Evolutionary conservation across 257 asterid species (phyloP).

Genomic region (Striga asiatica): DNA sequence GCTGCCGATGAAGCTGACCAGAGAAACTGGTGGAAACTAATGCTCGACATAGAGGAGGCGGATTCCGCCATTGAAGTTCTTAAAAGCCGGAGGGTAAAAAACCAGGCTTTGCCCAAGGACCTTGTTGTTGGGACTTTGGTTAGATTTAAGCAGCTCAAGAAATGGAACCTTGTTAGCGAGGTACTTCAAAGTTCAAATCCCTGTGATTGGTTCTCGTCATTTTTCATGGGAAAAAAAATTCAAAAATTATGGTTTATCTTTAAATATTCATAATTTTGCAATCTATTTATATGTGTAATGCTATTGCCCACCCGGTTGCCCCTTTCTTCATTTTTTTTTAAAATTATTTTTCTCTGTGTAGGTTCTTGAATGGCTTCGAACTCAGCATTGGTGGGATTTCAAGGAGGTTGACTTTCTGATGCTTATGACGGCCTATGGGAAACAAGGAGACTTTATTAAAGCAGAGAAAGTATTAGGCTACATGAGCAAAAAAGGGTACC

Average conservation of each 20-base stretch:
- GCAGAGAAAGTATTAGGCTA: conserved; percentile 75
- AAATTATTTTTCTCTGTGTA: conserved; percentile 16
- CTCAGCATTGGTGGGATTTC: conserved; percentile 96
- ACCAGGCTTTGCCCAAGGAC: conserved; percentile 61
- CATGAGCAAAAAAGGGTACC: conserved; percentile 70
- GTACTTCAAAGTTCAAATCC: conserved; percentile 27
- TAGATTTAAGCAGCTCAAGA: conserved; percentile 94
- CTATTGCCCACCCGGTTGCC: no score
- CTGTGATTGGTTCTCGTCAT: not conserved
- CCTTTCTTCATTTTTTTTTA: no score
- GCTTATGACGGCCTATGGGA: conserved; percentile 95
- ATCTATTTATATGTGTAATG: no score
- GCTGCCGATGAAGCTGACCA: conserved; percentile 72
- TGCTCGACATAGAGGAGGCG: conserved; percentile 79
- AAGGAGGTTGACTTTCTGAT: conserved; percentile 87
- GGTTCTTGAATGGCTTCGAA: conserved; percentile 95
- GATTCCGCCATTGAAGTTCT: conserved; percentile 73
- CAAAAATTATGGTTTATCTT: no score
- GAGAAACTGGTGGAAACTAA: conserved; percentile 75
- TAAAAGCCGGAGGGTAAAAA: conserved; percentile 54
- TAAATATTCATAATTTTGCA: no score
- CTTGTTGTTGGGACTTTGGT: conserved; percentile 75
- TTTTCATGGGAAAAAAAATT: no score
- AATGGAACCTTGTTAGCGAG: conserved; percentile 94
- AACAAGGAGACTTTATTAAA: conserved; percentile 70